Evolutionary conservation across 352 stramenopile species (phyloP).

Genomic region (Elongisporangium undulatum): DNA sequence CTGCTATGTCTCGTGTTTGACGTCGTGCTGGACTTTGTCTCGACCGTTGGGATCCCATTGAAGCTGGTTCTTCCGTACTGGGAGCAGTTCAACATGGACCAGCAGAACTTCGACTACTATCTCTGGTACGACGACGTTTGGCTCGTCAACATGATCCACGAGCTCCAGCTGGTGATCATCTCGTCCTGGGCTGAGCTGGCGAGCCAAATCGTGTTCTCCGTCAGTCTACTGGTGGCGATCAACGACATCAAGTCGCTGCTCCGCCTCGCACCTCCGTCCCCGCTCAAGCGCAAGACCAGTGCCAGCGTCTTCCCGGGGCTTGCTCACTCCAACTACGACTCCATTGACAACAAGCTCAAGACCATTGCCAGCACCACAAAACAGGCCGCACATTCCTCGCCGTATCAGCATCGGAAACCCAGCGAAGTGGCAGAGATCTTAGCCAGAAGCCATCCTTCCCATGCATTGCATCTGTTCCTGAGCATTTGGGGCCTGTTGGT

Average conservation of each 20-base stretch:
- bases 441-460: constrained; percentile 3
- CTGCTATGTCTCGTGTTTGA: constrained; percentile 12
- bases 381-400: neutral
- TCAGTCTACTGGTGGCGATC: constrained; percentile 24
- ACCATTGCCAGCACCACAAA: neutral
- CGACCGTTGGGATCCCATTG: constrained; percentile 16
- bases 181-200: constrained; percentile 26
- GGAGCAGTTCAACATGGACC: constrained; percentile 6
- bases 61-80: constrained; percentile 12
- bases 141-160: constrained; percentile 14
- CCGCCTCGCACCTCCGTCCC: neutral
- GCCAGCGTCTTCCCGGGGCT: neutral
- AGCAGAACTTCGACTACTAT: neutral
- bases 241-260: constrained; percentile 27
- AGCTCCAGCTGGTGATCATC: constrained; percentile 30
- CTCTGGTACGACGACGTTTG: constrained; percentile 23
- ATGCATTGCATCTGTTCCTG: constrained; percentile 12
- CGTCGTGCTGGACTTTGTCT: constrained; percentile 17
- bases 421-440: neutral
- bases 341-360: neutral
- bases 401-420: neutral
- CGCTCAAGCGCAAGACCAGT: neutral
- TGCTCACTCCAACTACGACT: neutral
- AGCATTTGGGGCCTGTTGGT: constrained; percentile 13
- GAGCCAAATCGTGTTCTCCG: constrained; percentile 28